A percentile compares a stretch with the other conserved stretches of the same genome.
phyloP scores from a whole-genome alignment of 2,329 filamentous ascomycete species.

The Trichoderma guizhouense region DNA sequence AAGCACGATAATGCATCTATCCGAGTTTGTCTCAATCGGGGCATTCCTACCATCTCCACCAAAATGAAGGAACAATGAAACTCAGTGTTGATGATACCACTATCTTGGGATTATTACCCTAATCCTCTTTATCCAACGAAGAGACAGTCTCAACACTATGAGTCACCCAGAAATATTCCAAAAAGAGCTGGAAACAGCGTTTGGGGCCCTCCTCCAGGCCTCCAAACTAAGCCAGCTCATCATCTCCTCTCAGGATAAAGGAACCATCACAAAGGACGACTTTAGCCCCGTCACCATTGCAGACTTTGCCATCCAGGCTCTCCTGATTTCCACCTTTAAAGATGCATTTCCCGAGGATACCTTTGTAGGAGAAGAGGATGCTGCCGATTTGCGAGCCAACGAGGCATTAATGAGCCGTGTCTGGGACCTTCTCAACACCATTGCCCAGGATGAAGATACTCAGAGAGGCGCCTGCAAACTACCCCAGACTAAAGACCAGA shows the following conservation, averaged over 20 bases:
- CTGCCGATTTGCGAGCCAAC: slow-evolving; percentile 44
- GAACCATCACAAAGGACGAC: slow-evolving; percentile 51
- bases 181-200: slow-evolving; percentile 42
- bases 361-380: slow-evolving; percentile 56
- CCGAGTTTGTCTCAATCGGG: slow-evolving; percentile 27
- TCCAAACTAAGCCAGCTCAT: slow-evolving; percentile 49
- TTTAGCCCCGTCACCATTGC: slow-evolving; percentile 56
- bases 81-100: neutral
- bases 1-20: slow-evolving; percentile 26
- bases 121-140: fast-evolving
- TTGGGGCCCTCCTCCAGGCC: slow-evolving; percentile 43
- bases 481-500: slow-evolving; percentile 40
- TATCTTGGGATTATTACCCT: neutral
- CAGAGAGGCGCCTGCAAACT: slow-evolving; percentile 28
- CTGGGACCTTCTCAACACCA: slow-evolving; percentile 42
- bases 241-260: slow-evolving; percentile 46
- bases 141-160: slow-evolving; percentile 30
- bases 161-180: slow-evolving; percentile 33
- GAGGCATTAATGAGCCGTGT: slow-evolving; percentile 44
- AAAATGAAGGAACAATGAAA: neutral
- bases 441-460: slow-evolving; percentile 27
- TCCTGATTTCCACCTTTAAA: slow-evolving; percentile 50
- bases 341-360: slow-evolving; percentile 48
- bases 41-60: neutral
- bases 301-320: slow-evolving; percentile 57